Evolutionary conservation across 371 early-diverging fungal species (phyloP).

Genomic region (Rhizopus arrhizus): DNA sequence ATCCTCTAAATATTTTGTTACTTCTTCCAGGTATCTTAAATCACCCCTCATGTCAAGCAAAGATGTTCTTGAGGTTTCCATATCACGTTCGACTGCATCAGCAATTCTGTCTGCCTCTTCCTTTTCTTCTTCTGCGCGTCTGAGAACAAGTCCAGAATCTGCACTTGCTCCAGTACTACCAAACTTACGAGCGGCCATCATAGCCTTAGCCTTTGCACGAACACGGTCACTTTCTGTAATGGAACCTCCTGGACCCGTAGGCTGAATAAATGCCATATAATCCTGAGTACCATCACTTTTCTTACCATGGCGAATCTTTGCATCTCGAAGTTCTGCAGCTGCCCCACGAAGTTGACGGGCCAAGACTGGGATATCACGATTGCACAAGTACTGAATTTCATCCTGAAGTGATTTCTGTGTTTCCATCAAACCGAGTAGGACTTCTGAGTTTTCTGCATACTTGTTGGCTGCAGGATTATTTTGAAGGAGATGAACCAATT

Average conservation of each 20-base stretch:
- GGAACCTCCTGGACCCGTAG: conserved; percentile 65
- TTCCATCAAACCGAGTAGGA: conserved; percentile 38
- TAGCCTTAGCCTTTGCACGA: conserved; percentile 67
- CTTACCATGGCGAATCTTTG: conserved; percentile 49
- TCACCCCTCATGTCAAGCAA: conserved; percentile 47
- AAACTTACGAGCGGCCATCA: conserved; percentile 65
- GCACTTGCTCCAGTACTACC: conserved; percentile 30
- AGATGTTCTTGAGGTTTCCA: conserved; percentile 44
- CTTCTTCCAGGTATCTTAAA: conserved; percentile 35
- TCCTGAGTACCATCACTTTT: conserved; percentile 48
- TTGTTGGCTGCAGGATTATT: conserved; percentile 27
- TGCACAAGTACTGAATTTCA: conserved; percentile 50
- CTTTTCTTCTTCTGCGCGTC: conserved; percentile 52
- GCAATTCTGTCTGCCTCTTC: conserved; percentile 41
- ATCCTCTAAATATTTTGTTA: conserved; percentile 32
- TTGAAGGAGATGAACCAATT: conserved; percentile 27
- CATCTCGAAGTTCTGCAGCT: conserved; percentile 58
- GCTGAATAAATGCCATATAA: conserved; percentile 45
- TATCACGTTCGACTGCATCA: conserved; percentile 45
- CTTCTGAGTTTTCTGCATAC: conserved; percentile 38
- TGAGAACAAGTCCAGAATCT: conserved; percentile 36
- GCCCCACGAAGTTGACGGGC: conserved; percentile 57
- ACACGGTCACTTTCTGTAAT: conserved; percentile 64
- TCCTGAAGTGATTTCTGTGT: conserved; percentile 46
- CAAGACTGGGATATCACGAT: conserved; percentile 56